Percentiles rank a stretch among this genome's conserved stretches.
Evolutionary conservation across 1,284 basidiomycete species (phyloP).

Genomic region (Sanghuangporus weigelae): DNA sequence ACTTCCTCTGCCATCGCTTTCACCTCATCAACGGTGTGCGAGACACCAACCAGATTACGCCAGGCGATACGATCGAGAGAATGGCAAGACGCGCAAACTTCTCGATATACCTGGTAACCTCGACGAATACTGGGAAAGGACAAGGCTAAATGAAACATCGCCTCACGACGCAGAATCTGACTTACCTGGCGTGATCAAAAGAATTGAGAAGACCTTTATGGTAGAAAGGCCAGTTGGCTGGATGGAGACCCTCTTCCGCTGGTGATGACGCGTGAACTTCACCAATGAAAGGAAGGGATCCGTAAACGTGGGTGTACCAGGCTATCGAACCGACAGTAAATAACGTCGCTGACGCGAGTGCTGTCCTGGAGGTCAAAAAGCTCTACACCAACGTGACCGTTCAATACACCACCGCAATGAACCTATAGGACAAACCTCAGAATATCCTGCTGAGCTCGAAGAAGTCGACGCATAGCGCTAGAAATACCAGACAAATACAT

Average conservation of each 20-base stretch:
- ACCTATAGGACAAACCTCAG: not conserved
- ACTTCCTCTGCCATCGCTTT: slow-evolving; percentile 94
- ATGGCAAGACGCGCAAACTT: slow-evolving; percentile 98
- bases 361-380: slow-evolving; percentile 66
- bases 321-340: slow-evolving; percentile 85
- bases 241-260: slow-evolving; percentile 93
- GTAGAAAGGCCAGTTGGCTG: slow-evolving; percentile 85
- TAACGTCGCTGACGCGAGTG: slow-evolving; percentile 74
- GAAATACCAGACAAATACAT: not conserved
- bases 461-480: slow-evolving; percentile 16
- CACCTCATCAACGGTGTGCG: slow-evolving; percentile 90
- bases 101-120: slow-evolving; percentile 98
- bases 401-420: not conserved
- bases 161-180: slow-evolving; percentile 14
- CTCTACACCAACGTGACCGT: slow-evolving; percentile 30
- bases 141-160: slow-evolving; percentile 6
- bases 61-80: slow-evolving; percentile 99
- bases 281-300: slow-evolving; percentile 79
- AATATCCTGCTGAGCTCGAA: slow-evolving; percentile 5
- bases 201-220: slow-evolving; percentile 86
- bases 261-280: slow-evolving; percentile 88
- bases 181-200: slow-evolving; percentile 90
- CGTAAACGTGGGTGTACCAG: slow-evolving; percentile 96
- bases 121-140: slow-evolving; percentile 76
- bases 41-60: slow-evolving; percentile 98